These are phyloP conservation scores for Saccharomycopsis schoenii DNA, from an alignment of 805 yeast species.

Conservation along the genomic window DNA sequence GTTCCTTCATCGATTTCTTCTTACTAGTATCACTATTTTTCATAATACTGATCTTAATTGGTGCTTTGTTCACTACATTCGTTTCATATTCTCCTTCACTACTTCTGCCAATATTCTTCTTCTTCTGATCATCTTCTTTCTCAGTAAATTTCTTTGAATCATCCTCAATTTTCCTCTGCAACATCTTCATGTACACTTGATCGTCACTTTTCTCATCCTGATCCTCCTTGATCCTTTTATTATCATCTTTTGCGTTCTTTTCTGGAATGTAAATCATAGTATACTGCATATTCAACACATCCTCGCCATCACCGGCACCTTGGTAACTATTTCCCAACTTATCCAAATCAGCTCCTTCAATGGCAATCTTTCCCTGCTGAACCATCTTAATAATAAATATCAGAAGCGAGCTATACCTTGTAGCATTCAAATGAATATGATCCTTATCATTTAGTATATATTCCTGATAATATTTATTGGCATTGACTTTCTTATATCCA, in stretches of 20 bases:
- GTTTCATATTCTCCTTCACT: slow-evolving; percentile 1
- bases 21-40: not conserved
- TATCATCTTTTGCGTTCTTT: slow-evolving; percentile 7
- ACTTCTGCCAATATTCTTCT: slow-evolving; percentile 1
- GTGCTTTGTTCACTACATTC: not conserved
- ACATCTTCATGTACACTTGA: slow-evolving; percentile 15
- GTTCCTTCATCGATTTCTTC: not conserved
- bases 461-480: slow-evolving; percentile 85
- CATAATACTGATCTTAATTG: slow-evolving; percentile 4
- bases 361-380: slow-evolving; percentile 40
- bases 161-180: slow-evolving; percentile 14
- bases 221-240: slow-evolving; percentile 6
- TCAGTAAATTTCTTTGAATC: not conserved
- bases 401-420: slow-evolving; percentile 65
- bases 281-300: slow-evolving; percentile 8
- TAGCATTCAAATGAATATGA: slow-evolving; percentile 87
- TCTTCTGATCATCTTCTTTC: not conserved
- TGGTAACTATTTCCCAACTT: not conserved
- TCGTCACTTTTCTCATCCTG: slow-evolving; percentile 14
- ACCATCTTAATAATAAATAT: slow-evolving; percentile 57
- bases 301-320: not conserved
- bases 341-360: slow-evolving; percentile 5
- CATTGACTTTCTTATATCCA: slow-evolving; percentile 71
- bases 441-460: slow-evolving; percentile 62
- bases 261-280: slow-evolving; percentile 7